Conservation (phyloP, 2,329 filamentous ascomycete species). For the Fulvia fulva region DNA sequence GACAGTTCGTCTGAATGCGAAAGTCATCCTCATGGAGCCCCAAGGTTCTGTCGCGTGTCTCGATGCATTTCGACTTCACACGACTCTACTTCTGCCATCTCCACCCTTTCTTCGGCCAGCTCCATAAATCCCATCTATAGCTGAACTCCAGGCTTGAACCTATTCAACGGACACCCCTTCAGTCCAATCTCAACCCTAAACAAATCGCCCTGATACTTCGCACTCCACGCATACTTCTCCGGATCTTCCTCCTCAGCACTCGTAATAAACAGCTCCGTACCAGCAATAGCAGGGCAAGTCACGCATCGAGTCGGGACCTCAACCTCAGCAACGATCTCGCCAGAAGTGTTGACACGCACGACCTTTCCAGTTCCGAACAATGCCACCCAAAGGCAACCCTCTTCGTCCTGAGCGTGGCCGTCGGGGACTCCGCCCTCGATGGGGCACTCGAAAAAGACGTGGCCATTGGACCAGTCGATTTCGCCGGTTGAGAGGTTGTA, state of each 20-base stretch:
- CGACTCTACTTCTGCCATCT: too few relatives aligned
- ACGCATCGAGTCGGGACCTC: slow-evolving; percentile 72
- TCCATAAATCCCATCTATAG: slow-evolving; percentile 9
- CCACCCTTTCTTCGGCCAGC: too few relatives aligned
- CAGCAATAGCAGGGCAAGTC: slow-evolving; percentile 77
- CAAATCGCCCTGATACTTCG: slow-evolving; percentile 63
- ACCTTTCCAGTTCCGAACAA: slow-evolving; percentile 76
- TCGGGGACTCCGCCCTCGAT: slow-evolving; percentile 66
- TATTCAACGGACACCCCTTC: slow-evolving; percentile 58
- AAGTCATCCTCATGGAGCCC: too few relatives aligned
- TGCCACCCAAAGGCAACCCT: slow-evolving; percentile 86
- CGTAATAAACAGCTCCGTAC: slow-evolving; percentile 72
- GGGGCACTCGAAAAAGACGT: slow-evolving; percentile 68
- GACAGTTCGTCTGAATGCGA: neutral
- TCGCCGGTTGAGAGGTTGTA: slow-evolving; percentile 62
- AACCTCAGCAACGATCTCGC: slow-evolving; percentile 70
- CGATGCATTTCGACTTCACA: too few relatives aligned
- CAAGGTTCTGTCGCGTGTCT: too few relatives aligned
- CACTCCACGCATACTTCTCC: slow-evolving; percentile 59
- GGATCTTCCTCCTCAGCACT: slow-evolving; percentile 67
- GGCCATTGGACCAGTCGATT: slow-evolving; percentile 63
- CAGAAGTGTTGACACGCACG: slow-evolving; percentile 66
- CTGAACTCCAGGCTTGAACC: slow-evolving; percentile 51
- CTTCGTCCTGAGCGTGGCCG: slow-evolving; percentile 76
- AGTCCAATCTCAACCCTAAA: slow-evolving; percentile 76